phyloP scores from a whole-genome alignment of 306 rosid genomes.

The Sicyos edulis region DNA sequence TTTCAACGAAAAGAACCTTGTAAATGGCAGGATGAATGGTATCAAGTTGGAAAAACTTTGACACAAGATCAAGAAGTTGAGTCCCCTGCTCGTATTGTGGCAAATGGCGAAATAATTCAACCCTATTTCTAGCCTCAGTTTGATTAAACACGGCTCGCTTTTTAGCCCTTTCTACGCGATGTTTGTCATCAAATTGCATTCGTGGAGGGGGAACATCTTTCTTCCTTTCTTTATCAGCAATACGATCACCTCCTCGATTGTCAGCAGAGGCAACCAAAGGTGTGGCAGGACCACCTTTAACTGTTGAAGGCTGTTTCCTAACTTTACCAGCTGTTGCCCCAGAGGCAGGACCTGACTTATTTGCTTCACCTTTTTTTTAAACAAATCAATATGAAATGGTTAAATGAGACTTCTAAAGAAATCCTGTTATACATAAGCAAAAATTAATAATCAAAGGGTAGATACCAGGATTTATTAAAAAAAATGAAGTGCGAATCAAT shows the following conservation, averaged over 20 bases:
- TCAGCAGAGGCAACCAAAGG: conserved; percentile 36
- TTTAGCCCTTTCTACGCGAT: conserved; percentile 67
- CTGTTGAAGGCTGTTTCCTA: conserved; percentile 46
- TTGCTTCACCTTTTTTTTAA: conserved; percentile 35
- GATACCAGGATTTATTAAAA: not conserved
- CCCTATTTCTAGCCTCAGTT: conserved; percentile 72
- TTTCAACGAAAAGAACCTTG: conserved; percentile 42
- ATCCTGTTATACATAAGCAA: not conserved
- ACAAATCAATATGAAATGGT: not conserved
- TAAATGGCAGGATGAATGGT: conserved; percentile 71
- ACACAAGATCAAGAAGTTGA: conserved; percentile 62
- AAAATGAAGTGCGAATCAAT: not conserved
- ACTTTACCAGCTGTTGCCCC: conserved; percentile 30
- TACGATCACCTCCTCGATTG: conserved; percentile 52
- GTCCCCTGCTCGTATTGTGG: conserved; percentile 77
- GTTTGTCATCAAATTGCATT: conserved; percentile 75
- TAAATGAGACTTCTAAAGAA: not conserved
- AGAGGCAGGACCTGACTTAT: conserved; percentile 32
- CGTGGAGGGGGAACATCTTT: conserved; percentile 78
- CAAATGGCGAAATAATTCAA: conserved; percentile 76
- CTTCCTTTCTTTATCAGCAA: conserved; percentile 67
- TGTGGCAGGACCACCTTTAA: conserved; percentile 32
- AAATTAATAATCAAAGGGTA: not conserved
- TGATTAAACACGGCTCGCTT: conserved; percentile 63
- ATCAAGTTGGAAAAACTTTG: conserved; percentile 64